Evolutionary conservation across 169 alveolate species (phyloP), one percentile per base, ranked within the genome.

Genomic region (Eimeria zaria): DNA sequence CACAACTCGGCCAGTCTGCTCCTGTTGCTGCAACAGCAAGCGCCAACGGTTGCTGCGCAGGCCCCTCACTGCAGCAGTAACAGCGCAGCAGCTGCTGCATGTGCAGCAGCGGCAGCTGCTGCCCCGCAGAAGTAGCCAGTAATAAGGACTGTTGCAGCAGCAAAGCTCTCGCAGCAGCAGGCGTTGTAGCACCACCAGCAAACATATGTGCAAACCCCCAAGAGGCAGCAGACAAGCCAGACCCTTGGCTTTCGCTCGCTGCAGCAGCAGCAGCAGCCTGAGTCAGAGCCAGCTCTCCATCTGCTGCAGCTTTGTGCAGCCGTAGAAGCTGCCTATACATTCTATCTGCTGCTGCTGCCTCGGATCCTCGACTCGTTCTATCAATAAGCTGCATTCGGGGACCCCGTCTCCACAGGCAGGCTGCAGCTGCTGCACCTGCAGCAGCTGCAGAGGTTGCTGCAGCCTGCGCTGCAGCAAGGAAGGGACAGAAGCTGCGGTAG

Each of bases 301-400:
- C 92, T 85, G 92, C 92, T 55, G 92, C 92, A 60, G 92, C 92
- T 85, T 85, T 85, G 92, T 85, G 92, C 92, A 85, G 92, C 78
- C 92, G 62, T 80, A 85, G 60, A 55, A 85, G 74, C 80, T 85
- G 78, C 80, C 74, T 36, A n/a, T 85, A 85, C 60, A 85, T 64
- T 60, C 36, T 30, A n/a, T 18, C 80, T 60, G 80, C 78, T 20
- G 78, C 39, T 30, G 92, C 80, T 44, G 91, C 74, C n/a, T 33
- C 80, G 33, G 78, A 30, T 14, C 55, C 92, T 84, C 73, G 71
- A 9, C 80, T 4, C 24, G 92, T 14, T 39, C 53, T 27, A 30
- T 44, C 30, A 44, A 24, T 44, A 5, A 20, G 80, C 46, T 33
- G 71, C 78, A 58, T 30, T 41, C 62, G 80, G 24, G 39, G 33